Base-by-base conservation (phyloP, 306 rosid genomes). In the Prunus mume region DNA sequence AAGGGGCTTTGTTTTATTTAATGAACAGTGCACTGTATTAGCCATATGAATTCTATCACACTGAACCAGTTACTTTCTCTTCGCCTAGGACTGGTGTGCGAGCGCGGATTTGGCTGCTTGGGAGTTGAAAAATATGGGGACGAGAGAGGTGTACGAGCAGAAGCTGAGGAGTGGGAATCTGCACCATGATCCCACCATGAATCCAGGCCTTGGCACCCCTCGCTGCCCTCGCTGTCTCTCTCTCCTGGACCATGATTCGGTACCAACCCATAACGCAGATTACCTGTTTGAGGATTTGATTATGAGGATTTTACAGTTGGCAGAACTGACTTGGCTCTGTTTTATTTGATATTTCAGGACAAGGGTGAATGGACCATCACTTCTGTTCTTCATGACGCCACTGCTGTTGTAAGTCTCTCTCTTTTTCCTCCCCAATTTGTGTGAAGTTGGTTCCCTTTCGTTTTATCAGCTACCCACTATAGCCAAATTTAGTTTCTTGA, bases 201-300 rank as follows among this genome's bases (percentile, higher is more conserved):
- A 92, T 76, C 96, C 97, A 3, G 96, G 98, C 54, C 97, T 95
- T 5, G 97, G 98, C 67, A 78, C 88, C 2, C 77, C 96, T 46
- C 93, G 97, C 45, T 94, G 98, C 80, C 97, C 98, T 75, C 97
- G 98, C 45, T 90, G 98, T 70, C 94, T 95, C 67, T 89, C 97
- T 60, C 93, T 91, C 58, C 79, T 95, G 58, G 65, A 81, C 82
- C 86, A 94, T 62, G 51, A 79, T 75, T 69, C 88, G 14, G 97
- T 92, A 46, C 74, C 52, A 69, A 5, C 64, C 15, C 19, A 27
- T 80, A 0, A 11, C 28, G 73, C 65, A 12, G 19, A 67, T 9
- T 0, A 76, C 28, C 6, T 71, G 72, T 79, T 83, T 27, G 73
- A 81, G 73, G 60, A 79, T 56, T 79, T 83, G 75, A 24, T 82